phyloP scores from a whole-genome alignment of 768 basidiomycete species.

The Polyporus arcularius region DNA sequence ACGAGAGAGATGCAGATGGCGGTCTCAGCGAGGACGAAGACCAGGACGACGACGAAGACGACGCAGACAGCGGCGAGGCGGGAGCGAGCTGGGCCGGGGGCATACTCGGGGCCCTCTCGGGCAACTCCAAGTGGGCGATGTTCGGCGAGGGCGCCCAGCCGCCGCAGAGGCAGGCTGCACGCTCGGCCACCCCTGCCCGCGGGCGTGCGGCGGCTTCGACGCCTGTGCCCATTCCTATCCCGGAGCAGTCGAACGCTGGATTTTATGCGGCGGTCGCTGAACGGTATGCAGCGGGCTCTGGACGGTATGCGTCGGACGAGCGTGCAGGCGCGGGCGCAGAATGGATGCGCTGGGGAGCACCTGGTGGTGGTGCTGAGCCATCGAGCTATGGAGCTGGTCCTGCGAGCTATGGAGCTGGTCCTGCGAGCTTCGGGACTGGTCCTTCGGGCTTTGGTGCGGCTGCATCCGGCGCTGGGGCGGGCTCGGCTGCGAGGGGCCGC shows the following conservation, averaged over 20 bases:
- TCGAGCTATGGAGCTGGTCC: not conserved
- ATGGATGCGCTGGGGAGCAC: not conserved
- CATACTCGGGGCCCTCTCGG: conserved; percentile 13
- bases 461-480: not conserved
- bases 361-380: not conserved
- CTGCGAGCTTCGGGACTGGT: not conserved
- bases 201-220: conserved; percentile 10
- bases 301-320: not conserved
- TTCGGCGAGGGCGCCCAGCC: conserved; percentile 5
- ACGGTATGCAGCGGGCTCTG: no score
- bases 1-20: conserved; percentile 2
- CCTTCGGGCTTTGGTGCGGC: not conserved
- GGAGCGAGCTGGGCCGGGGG: not conserved
- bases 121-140: conserved; percentile 14
- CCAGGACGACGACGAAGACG: conserved; percentile 9
- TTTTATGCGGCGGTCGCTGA: no score
- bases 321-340: not conserved
- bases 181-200: conserved; percentile 15
- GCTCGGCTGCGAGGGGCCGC: not conserved
- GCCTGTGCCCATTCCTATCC: conserved; percentile 8
- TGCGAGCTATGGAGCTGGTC: not conserved
- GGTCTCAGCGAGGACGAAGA: conserved; percentile 10
- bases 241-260: no score
- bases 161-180: conserved; percentile 3
- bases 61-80: not conserved